These are phyloP conservation scores for Saccharomyces hybrid DNA, from an alignment of 1,139 yeast species.

Conservation along the genomic window DNA sequence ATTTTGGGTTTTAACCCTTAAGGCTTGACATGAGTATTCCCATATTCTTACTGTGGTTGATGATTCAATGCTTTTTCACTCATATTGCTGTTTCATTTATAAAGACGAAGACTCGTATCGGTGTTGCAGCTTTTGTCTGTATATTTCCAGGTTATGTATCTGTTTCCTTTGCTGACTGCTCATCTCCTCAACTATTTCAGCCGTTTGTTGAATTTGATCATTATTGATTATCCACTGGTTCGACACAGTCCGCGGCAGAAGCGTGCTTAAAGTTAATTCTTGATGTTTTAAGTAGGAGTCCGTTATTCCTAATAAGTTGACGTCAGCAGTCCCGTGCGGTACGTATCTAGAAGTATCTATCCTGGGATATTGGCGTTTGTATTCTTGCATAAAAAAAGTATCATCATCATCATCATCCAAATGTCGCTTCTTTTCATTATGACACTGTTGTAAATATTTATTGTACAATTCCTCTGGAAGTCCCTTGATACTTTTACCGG, in stretches of 20 bases:
- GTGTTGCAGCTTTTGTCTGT: conserved; percentile 1
- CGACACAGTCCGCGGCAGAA: conserved; percentile 21
- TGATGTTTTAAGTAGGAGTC: conserved; percentile 25
- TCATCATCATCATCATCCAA: conserved; percentile 7
- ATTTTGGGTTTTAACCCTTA: neutral
- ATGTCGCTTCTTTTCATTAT: neutral
- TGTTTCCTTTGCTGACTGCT: conserved; percentile 12
- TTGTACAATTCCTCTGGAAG: conserved; percentile 1
- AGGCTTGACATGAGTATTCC: neutral
- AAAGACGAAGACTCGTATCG: neutral
- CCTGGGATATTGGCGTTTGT: conserved; percentile 8
- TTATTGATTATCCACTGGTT: conserved; percentile 27
- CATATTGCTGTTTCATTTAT: neutral
- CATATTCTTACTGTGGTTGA: neutral
- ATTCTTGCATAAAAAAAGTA: conserved; percentile 5
- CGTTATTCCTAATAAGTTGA: conserved; percentile 9
- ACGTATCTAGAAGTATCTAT: conserved; percentile 11
- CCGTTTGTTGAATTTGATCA: conserved; percentile 13
- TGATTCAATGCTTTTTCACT: neutral
- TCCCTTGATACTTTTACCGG: neutral
- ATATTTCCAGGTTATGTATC: conserved; percentile 13
- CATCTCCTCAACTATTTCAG: conserved; percentile 8
- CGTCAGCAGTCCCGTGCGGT: neutral
- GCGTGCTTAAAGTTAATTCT: conserved; percentile 13
- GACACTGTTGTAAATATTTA: conserved; percentile 1